Evolutionary conservation across 2,329 filamentous ascomycete genomes (phyloP).

Genomic region (Hymenotorrendiella dingleyae): DNA sequence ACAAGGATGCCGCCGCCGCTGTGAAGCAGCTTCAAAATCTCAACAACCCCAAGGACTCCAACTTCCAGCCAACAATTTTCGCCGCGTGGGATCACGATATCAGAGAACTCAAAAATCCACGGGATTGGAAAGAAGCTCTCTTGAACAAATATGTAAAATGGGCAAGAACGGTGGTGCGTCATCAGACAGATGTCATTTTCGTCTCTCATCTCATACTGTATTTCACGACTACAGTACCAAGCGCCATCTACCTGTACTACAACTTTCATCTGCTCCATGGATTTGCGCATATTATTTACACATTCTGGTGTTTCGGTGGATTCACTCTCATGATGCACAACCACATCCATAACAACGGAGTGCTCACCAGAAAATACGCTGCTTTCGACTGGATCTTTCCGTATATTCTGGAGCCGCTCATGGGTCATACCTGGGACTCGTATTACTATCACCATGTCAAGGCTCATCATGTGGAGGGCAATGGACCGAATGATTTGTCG

Average conservation of each 20-base stretch:
- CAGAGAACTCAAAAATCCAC: conserved; percentile 12
- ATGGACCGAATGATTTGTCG: conserved; percentile 69
- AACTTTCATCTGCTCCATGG: conserved; percentile 64
- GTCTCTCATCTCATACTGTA: conserved; percentile 71
- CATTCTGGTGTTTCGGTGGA: conserved; percentile 62
- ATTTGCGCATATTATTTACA: conserved; percentile 58
- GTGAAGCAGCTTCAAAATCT: conserved; percentile 1
- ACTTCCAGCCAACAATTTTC: conserved; percentile 23
- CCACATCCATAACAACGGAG: conserved; percentile 72
- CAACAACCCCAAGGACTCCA: conserved; percentile 4
- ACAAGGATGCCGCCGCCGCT: neutral
- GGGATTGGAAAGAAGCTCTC: conserved; percentile 5
- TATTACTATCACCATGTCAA: conserved; percentile 86
- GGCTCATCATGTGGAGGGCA: conserved; percentile 77
- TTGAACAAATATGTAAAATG: conserved; percentile 17
- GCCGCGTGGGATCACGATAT: conserved; percentile 19
- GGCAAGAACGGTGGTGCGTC: conserved; percentile 19
- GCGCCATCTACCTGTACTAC: conserved; percentile 58
- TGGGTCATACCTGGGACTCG: conserved; percentile 80
- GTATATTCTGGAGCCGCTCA: conserved; percentile 67
- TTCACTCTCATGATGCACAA: conserved; percentile 83
- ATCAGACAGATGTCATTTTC: conserved; percentile 63
- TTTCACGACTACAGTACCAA: conserved; percentile 62
- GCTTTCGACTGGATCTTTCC: conserved; percentile 62
- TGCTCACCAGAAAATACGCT: conserved; percentile 50